A percentile compares a stretch with the other conserved stretches of the same genome.
Evolutionary conservation across 108 stramenopile species (phyloP).

Genomic region (Pseudonitzschia pungens): DNA sequence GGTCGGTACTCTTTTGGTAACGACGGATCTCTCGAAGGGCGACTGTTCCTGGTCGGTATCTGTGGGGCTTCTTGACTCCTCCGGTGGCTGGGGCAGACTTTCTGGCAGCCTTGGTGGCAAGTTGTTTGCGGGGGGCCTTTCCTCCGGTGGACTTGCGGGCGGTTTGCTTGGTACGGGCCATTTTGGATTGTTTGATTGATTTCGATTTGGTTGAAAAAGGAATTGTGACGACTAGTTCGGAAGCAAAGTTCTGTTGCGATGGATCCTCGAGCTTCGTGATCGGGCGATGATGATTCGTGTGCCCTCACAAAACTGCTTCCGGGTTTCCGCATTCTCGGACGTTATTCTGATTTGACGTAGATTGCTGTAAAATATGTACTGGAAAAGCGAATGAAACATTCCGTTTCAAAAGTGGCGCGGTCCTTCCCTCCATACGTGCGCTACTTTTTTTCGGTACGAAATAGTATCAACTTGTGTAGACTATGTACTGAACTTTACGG

Average conservation of each 20-base stretch:
- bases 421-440: conserved; percentile 1
- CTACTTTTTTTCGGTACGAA: not conserved
- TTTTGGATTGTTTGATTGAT: conserved; percentile 30
- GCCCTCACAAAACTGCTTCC: too few relatives aligned
- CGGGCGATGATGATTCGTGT: too few relatives aligned
- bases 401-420: not conserved
- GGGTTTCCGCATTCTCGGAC: too few relatives aligned
- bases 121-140: conserved; percentile 95
- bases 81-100: conserved; percentile 83
- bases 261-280: too few relatives aligned
- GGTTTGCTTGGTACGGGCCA: conserved; percentile 99
- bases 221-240: too few relatives aligned
- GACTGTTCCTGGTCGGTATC: conserved; percentile 95
- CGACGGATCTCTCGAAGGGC: conserved; percentile 98
- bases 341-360: not conserved
- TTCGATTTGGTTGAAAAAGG: not conserved
- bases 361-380: not conserved
- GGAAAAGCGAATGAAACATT: not conserved
- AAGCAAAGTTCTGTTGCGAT: not conserved
- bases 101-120: conserved; percentile 91
- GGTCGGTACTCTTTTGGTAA: conserved; percentile 95
- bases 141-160: conserved; percentile 97
- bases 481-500: not conserved
- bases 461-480: not conserved
- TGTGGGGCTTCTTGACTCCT: conserved; percentile 90